Percentiles rank a stretch among this genome's conserved stretches.
phyloP scores from a whole-genome alignment of 345 rosid species.

The Lumnitzera littorea region DNA sequence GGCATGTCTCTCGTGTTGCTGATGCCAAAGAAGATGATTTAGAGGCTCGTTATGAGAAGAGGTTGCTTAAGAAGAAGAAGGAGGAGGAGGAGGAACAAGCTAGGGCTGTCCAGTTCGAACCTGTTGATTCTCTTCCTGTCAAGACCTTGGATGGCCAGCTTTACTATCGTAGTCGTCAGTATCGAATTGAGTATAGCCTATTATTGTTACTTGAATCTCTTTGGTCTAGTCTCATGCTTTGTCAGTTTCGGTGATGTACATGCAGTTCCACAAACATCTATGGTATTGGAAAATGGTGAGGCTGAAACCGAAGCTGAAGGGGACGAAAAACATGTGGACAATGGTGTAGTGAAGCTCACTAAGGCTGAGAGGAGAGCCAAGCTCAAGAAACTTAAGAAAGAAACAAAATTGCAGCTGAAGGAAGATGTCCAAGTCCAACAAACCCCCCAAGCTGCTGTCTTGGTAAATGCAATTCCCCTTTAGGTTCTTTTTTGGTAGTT shows the following conservation, averaged over 20 bases:
- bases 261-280: conserved; percentile 31
- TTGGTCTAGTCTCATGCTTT: background rate
- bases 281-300: conserved; percentile 13
- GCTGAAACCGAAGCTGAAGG: conserved; percentile 16
- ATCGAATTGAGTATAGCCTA: background rate
- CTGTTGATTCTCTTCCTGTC: conserved; percentile 79
- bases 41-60: conserved; percentile 69
- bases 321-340: conserved; percentile 23
- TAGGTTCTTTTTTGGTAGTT: background rate
- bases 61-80: conserved; percentile 43
- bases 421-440: conserved; percentile 15
- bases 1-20: conserved; percentile 66
- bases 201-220: background rate
- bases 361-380: conserved; percentile 80
- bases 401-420: conserved; percentile 60
- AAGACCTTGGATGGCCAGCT: conserved; percentile 76
- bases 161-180: conserved; percentile 47
- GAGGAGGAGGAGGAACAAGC: conserved; percentile 26
- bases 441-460: conserved; percentile 65
- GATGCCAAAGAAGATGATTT: conserved; percentile 48
- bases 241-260: conserved; percentile 8
- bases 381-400: conserved; percentile 68
- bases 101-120: conserved; percentile 27
- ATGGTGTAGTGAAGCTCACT: conserved; percentile 33
- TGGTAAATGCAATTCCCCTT: conserved; percentile 32